phyloP scores from a whole-genome alignment of 2,329 filamentous ascomycete genomes.

The Botryotinia convoluta region DNA sequence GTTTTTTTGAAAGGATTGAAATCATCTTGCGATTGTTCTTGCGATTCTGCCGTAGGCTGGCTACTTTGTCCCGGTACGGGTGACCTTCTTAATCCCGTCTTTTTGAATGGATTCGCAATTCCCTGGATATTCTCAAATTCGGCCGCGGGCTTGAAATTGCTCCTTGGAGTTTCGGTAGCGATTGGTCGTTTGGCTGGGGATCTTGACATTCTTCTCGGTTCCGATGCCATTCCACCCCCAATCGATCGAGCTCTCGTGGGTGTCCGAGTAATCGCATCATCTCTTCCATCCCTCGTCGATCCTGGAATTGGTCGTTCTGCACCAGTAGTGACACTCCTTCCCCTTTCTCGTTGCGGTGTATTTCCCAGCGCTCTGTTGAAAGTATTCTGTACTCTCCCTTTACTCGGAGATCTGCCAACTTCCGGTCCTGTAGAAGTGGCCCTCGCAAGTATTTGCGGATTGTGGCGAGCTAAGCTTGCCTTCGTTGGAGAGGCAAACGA shows the following conservation, averaged over 20 bases:
- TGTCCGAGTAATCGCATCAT: conserved; percentile 21
- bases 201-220: conserved; percentile 34
- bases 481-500: conserved; percentile 68
- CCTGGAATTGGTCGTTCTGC: conserved; percentile 23
- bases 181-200: conserved; percentile 30
- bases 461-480: conserved; percentile 59
- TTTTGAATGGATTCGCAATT: conserved; percentile 33
- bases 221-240: conserved; percentile 29
- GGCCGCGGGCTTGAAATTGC: conserved; percentile 18
- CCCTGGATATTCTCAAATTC: conserved; percentile 17
- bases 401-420: conserved; percentile 38
- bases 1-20: conserved; percentile 23
- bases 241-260: conserved; percentile 22
- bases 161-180: conserved; percentile 16
- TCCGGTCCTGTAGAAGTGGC: conserved; percentile 33
- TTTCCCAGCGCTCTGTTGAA: conserved; percentile 32
- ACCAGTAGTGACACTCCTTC: conserved; percentile 22
- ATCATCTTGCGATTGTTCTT: conserved; percentile 19
- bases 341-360: conserved; percentile 21
- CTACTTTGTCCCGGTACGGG: conserved; percentile 21
- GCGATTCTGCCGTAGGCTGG: neutral
- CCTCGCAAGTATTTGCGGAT: conserved; percentile 56
- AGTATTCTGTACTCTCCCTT: conserved; percentile 36
- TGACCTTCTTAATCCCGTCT: conserved; percentile 34
- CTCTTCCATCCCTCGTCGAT: neutral